Base-by-base conservation (phyloP, 2,329 filamentous ascomycete genomes). In the Pseudogymnoascus sp. region DNA sequence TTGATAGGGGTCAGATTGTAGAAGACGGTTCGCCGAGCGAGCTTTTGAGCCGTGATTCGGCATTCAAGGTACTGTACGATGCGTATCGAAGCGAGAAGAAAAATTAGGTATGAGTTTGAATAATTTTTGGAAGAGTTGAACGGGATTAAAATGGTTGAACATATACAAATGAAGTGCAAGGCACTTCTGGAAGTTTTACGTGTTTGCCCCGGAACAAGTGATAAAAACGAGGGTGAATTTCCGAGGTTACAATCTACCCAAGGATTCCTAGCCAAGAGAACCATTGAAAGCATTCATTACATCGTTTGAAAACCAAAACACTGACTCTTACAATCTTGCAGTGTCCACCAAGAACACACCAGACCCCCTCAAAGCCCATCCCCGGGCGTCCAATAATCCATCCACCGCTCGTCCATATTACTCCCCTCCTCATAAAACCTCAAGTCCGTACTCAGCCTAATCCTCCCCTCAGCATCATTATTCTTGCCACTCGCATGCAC, bases 11-110 rank as follows among this genome's bases (percentile, higher is more conserved):
- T 13, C 78, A 84, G 65, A 87, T 96, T 17, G 82, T 93, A 7
- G 92, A 97, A 77, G 97, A 84, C 71, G 93, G 86, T 13, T 88
- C 93, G 69, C 93, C 93, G 0, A 92, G 87, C 78, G 86, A 90
- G 68, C 79, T 97, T 61, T 82, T 96, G 44, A 38, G 26, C 13
- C 46, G 26, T 17, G 40, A 64, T 10, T 63, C 60, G 2, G 62
- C 53, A 21, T 67, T 67, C 29, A 64, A 61, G 63, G 60, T 44
- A 31, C 38, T 66, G 63, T 64, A 64, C 44, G 62, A 63, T 29
- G 60, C 44, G 23, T 61, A 63, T 13, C 26, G 60, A 42, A 42
- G 33, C 29, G 40, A 61, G 26, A 40, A 60, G 35, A 42, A 15
- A 4, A 42, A 19, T 21, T 33, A 56, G 26, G 5, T 9, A 7